Conservation (phyloP, 179 eudicot species). For the Amaranthus tricolor region DNA sequence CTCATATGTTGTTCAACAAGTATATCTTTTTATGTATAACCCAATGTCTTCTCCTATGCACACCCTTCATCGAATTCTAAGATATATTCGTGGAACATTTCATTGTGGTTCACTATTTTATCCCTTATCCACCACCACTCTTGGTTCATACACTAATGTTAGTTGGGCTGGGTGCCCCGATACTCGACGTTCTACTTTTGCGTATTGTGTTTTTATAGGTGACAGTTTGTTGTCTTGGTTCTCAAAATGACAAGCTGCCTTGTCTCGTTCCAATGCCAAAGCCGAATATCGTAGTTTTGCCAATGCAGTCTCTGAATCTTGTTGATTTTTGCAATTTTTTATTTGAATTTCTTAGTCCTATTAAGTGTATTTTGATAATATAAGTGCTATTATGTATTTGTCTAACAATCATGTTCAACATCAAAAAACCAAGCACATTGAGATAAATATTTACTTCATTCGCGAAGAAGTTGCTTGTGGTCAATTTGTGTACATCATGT, state of each 20-base stretch:
- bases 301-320: neutral
- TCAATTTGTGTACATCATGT: conserved; percentile 8
- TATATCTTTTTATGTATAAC: neutral
- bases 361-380: neutral
- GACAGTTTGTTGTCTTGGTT: neutral
- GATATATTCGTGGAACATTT: neutral
- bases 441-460: neutral
- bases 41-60: neutral
- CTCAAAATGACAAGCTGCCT: neutral
- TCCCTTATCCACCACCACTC: neutral
- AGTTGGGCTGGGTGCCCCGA: neutral
- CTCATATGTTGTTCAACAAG: neutral
- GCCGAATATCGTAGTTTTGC: neutral
- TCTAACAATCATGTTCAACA: neutral
- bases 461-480: neutral
- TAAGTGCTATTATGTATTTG: neutral
- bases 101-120: neutral
- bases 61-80: neutral
- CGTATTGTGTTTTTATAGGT: neutral
- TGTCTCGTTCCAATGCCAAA: neutral
- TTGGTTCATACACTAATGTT: neutral
- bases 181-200: neutral
- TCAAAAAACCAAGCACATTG: neutral
- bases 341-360: neutral
- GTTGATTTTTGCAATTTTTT: neutral